Percentiles rank a stretch among this genome's conserved stretches.
phyloP scores from a whole-genome alignment of 1,139 yeast species.

The Debaryomyces coudertii region DNA sequence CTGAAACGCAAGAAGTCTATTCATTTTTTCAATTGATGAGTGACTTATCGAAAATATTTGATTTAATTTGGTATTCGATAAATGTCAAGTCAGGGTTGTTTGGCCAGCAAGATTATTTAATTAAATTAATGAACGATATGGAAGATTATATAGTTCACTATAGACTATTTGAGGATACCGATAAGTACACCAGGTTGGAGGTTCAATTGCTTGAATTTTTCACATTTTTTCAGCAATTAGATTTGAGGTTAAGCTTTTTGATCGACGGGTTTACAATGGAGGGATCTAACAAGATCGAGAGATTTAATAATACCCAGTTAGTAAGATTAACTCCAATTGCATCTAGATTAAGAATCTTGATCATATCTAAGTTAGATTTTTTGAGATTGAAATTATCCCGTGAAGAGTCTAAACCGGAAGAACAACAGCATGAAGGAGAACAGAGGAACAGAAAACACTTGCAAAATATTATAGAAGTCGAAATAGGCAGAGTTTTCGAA shows the following conservation, averaged over 20 bases:
- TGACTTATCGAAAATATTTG: slow-evolving; percentile 51
- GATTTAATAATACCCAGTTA: slow-evolving; percentile 45
- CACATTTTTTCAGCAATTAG: slow-evolving; percentile 44
- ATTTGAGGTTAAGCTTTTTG: slow-evolving; percentile 44
- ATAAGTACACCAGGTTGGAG: slow-evolving; percentile 18
- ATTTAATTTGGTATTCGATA: slow-evolving; percentile 61
- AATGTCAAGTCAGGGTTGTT: slow-evolving; percentile 31
- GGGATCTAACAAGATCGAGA: slow-evolving; percentile 16
- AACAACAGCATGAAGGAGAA: neutral
- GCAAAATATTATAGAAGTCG: slow-evolving; percentile 34
- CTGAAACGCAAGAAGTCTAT: slow-evolving; percentile 34
- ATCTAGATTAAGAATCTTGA: slow-evolving; percentile 44
- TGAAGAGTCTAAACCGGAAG: neutral
- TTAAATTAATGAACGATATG: slow-evolving; percentile 66
- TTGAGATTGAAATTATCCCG: slow-evolving; percentile 16
- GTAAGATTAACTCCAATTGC: slow-evolving; percentile 52
- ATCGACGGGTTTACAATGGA: slow-evolving; percentile 38
- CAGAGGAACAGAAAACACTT: slow-evolving; percentile 19
- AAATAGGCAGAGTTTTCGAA: slow-evolving; percentile 43
- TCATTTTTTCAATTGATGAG: slow-evolving; percentile 43
- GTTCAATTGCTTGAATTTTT: slow-evolving; percentile 33
- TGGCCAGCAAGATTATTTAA: slow-evolving; percentile 64
- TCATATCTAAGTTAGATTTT: slow-evolving; percentile 29
- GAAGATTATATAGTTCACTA: slow-evolving; percentile 62
- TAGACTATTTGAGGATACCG: slow-evolving; percentile 21